These are phyloP conservation scores for Trichoderma afroharzianum DNA, from an alignment of 2,329 filamentous ascomycete species.

Conservation along the genomic window DNA sequence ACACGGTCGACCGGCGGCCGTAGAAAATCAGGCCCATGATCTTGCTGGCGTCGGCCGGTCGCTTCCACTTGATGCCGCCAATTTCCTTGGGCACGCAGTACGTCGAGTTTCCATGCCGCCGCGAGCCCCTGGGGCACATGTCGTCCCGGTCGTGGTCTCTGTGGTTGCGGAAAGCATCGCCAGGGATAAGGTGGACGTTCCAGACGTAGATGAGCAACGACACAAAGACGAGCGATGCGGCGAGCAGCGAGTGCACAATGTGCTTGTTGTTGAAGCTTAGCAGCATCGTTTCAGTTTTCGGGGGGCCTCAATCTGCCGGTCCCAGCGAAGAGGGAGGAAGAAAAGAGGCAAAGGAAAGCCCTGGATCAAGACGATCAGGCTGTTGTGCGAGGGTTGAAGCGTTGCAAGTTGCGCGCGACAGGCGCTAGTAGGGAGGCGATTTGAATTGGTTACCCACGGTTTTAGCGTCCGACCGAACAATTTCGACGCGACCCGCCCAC, in stretches of 20 bases:
- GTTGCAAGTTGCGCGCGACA: neutral
- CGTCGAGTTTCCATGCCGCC: conserved; percentile 4
- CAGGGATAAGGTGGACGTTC: conserved; percentile 11
- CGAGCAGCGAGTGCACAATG: conserved; percentile 13
- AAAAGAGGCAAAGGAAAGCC: neutral
- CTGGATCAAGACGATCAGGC: neutral
- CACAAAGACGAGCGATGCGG: conserved; percentile 3
- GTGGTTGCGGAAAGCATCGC: neutral
- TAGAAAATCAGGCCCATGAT: conserved; percentile 47
- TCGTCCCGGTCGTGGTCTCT: neutral
- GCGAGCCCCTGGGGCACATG: conserved; percentile 1
- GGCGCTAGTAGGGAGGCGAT: neutral
- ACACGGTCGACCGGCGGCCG: conserved; percentile 41
- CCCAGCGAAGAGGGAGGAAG: neutral
- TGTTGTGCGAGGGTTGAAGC: neutral
- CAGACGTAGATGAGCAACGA: conserved; percentile 16
- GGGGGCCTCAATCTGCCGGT: neutral
- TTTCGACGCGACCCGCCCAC: neutral
- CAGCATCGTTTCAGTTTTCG: neutral
- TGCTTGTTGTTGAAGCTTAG: conserved; percentile 12
- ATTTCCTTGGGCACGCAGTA: conserved; percentile 5
- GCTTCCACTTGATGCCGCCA: conserved; percentile 9
- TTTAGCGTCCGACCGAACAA: neutral
- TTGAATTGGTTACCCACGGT: neutral
- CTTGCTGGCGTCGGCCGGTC: conserved; percentile 24